phyloP scores from a whole-genome alignment of 2,329 filamentous ascomycete species.

The Botrytis fragariae region DNA sequence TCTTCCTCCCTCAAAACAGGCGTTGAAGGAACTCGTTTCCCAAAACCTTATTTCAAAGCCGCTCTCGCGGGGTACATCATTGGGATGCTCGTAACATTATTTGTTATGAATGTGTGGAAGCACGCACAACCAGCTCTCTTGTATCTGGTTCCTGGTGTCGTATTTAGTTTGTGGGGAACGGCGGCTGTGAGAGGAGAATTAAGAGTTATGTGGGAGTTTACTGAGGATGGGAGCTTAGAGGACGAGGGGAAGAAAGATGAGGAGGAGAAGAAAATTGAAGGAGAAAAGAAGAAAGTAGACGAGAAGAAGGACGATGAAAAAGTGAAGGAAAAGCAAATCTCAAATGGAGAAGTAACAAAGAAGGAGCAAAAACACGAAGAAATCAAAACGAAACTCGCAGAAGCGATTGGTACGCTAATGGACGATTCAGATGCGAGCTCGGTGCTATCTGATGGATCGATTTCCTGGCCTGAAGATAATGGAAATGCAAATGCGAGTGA shows the following conservation, averaged over 20 bases:
- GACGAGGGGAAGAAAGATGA: constrained; percentile 24
- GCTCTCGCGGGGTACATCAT: constrained; percentile 72
- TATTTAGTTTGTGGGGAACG: constrained; percentile 72
- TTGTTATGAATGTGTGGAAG: constrained; percentile 72
- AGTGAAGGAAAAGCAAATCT: constrained; percentile 4
- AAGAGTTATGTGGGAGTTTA: constrained; percentile 70
- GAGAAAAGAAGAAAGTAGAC: constrained; percentile 10
- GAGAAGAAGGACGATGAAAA: constrained; percentile 25
- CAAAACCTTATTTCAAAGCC: constrained; percentile 82
- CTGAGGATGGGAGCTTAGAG: constrained; percentile 64
- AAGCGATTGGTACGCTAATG: background rate
- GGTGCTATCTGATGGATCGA: background rate
- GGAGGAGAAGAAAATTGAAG: background rate
- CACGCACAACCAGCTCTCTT: constrained; percentile 88
- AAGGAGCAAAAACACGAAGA: constrained; percentile 19
- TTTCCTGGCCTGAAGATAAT: constrained; percentile 2
- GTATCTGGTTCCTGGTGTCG: constrained; percentile 85
- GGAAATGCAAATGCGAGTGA: background rate
- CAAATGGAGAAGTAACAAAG: constrained; percentile 4
- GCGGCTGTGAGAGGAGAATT: constrained; percentile 70
- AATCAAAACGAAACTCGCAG: constrained; percentile 13
- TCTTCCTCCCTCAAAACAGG: background rate
- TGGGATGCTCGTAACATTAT: constrained; percentile 74
- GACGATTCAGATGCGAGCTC: constrained; percentile 1
- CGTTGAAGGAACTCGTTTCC: constrained; percentile 51